Evolutionary conservation across 2,329 filamentous ascomycete genomes (phyloP).

Genomic region (Alternaria alternata): DNA sequence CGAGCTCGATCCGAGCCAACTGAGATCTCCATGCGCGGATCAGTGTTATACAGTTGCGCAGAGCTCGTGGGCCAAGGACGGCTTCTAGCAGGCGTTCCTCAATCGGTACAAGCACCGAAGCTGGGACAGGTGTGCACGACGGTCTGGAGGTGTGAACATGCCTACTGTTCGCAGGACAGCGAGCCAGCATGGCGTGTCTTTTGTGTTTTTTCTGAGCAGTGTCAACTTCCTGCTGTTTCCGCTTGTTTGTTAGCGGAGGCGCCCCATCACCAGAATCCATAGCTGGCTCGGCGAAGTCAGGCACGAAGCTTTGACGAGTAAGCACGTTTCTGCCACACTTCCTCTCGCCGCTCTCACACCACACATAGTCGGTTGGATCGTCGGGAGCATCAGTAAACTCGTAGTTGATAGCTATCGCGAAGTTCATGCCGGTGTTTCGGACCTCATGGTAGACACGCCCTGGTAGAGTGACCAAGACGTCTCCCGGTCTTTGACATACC

Average conservation of each 20-base stretch:
- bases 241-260: constrained; percentile 3
- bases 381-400: constrained; percentile 12
- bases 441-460: constrained; percentile 16
- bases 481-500: constrained; percentile 8
- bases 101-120: background rate
- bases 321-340: constrained; percentile 11
- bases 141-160: background rate
- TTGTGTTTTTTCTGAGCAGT: background rate
- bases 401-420: constrained; percentile 19
- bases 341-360: constrained; percentile 7
- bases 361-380: constrained; percentile 10
- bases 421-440: constrained; percentile 16
- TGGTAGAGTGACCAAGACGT: constrained; percentile 16
- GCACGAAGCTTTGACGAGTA: constrained; percentile 11
- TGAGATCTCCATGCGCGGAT: background rate
- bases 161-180: background rate
- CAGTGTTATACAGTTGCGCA: background rate
- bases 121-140: background rate
- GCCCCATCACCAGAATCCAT: background rate
- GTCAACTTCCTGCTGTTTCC: background rate
- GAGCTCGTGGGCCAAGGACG: background rate
- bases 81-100: background rate
- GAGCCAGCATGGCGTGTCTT: background rate
- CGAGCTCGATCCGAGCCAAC: constrained; percentile 2
- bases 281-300: background rate